phyloP scores from a whole-genome alignment of 75 land plant species.

The Cryptomeria japonica region DNA sequence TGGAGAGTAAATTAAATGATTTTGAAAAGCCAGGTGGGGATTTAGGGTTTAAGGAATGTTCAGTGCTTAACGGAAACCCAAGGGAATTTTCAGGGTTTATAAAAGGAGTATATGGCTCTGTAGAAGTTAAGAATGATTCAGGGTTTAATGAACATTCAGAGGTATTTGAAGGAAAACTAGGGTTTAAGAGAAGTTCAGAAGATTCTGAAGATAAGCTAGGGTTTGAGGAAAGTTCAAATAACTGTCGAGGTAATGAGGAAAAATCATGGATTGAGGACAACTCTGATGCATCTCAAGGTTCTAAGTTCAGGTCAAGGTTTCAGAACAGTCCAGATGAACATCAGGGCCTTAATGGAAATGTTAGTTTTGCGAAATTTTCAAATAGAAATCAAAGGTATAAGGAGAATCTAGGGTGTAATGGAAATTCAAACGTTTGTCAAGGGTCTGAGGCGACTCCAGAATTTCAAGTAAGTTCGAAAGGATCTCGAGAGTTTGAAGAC shows the following conservation, averaged over 20 bases:
- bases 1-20: not conserved
- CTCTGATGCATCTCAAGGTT: not conserved
- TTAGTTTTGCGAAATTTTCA: not conserved
- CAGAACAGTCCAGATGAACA: not conserved
- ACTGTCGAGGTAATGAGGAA: not conserved
- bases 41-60: not conserved
- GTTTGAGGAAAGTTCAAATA: not conserved
- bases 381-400: not conserved
- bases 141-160: not conserved
- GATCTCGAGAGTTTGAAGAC: not conserved
- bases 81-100: not conserved
- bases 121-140: not conserved
- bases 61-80: not conserved
- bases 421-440: slow-evolving; percentile 1
- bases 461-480: not conserved
- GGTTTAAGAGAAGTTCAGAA: not conserved
- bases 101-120: not conserved
- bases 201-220: not conserved
- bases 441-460: not conserved
- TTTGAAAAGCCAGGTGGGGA: not conserved
- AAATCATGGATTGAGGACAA: not conserved
- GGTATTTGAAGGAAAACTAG: not conserved
- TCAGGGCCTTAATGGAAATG: not conserved
- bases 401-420: not conserved
- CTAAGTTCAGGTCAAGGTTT: not conserved